Percentiles rank a stretch among this genome's conserved stretches.
These are phyloP conservation scores for Plasmodium malariae DNA, from an alignment of 169 alveolate species.

Conservation along the genomic window DNA sequence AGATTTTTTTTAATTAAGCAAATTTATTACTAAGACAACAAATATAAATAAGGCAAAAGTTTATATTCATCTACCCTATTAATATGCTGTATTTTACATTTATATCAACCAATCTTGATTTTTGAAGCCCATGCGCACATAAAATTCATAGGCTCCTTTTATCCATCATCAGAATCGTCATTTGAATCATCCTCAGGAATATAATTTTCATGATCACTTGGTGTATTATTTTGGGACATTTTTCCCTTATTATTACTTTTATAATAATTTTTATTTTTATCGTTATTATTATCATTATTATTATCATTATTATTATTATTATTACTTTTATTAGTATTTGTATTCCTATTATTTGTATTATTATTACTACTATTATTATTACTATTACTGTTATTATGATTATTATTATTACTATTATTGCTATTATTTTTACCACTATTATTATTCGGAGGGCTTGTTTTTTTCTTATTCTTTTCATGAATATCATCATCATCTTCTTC, in stretches of 20 bases:
- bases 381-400: no score
- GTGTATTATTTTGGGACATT: neutral
- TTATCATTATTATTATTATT: no score
- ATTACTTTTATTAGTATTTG: no score
- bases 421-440: neutral
- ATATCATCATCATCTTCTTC: slow-evolving; percentile 84
- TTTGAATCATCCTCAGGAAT: slow-evolving; percentile 57
- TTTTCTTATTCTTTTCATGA: neutral
- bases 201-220: slow-evolving; percentile 34
- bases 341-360: no score
- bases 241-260: neutral
- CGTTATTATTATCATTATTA: no score
- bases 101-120: neutral
- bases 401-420: no score
- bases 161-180: slow-evolving; percentile 57
- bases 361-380: no score
- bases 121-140: no score
- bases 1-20: slow-evolving; percentile 34
- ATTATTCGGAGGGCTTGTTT: neutral
- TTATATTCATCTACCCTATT: neutral
- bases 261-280: no score
- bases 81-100: neutral
- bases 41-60: neutral
- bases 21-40: slow-evolving; percentile 22
- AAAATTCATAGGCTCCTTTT: no score